phyloP scores from a whole-genome alignment of 2,329 filamentous ascomycete genomes.

The Nannizzia gypsea region DNA sequence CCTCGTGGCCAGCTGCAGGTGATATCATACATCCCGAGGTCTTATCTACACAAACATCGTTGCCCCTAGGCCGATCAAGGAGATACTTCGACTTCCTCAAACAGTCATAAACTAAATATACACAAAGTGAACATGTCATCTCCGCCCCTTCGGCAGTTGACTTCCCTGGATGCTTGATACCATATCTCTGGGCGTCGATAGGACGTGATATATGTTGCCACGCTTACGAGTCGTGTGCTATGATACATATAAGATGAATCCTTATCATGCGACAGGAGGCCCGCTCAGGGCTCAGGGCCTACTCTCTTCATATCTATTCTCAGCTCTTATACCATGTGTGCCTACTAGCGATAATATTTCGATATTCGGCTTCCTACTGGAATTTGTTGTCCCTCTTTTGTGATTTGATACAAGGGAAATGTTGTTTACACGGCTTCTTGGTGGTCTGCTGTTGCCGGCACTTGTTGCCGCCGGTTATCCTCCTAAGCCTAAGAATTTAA shows the following conservation, averaged over 20 bases:
- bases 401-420: not conserved
- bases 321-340: not conserved
- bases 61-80: not conserved
- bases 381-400: not conserved
- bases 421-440: not conserved
- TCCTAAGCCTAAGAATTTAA: not conserved
- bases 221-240: not conserved
- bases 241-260: not conserved
- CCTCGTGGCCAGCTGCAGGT: not conserved
- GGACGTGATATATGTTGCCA: not conserved
- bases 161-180: not conserved
- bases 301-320: not conserved
- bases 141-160: not conserved
- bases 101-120: not conserved
- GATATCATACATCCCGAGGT: not conserved
- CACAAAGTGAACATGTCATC: not conserved
- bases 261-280: not conserved
- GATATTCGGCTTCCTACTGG: not conserved
- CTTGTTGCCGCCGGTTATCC: not conserved
- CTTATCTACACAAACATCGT: not conserved
- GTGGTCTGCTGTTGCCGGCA: not conserved
- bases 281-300: not conserved
- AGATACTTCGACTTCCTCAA: not conserved
- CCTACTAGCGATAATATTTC: not conserved
- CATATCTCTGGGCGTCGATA: not conserved